phyloP scores from a whole-genome alignment of 1,284 basidiomycete genomes.

The Lentinula novae-zelandiae region DNA sequence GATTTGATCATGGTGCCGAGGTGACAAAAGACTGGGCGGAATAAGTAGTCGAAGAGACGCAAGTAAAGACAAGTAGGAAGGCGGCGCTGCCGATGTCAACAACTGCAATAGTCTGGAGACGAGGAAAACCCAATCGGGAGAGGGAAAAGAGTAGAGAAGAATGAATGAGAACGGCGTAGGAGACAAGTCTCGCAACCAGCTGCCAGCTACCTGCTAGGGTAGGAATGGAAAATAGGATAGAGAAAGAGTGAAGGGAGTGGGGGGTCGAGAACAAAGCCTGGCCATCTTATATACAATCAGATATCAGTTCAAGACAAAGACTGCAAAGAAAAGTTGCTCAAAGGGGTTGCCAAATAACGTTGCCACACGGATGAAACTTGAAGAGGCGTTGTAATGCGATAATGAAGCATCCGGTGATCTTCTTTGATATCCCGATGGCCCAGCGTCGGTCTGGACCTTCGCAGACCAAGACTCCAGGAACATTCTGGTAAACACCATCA shows the following conservation, averaged over 20 bases:
- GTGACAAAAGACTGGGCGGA: not conserved
- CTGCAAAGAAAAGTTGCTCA: not conserved
- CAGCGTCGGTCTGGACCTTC: not conserved
- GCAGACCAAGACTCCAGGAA: not conserved
- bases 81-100: slow-evolving; percentile 7
- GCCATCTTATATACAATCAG: not conserved
- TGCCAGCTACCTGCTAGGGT: slow-evolving; percentile 8
- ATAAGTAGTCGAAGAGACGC: not conserved
- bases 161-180: not conserved
- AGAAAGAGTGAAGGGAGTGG: not conserved
- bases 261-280: not conserved
- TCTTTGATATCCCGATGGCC: not conserved
- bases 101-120: not conserved
- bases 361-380: not conserved
- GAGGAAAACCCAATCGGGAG: not conserved
- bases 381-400: not conserved
- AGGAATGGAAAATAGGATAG: slow-evolving; percentile 2
- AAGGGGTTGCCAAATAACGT: not conserved
- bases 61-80: not conserved
- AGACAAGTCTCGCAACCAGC: slow-evolving; percentile 12
- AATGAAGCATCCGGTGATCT: not conserved
- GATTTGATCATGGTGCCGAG: slow-evolving; percentile 13
- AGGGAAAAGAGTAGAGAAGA: not conserved
- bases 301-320: not conserved
- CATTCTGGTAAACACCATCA: not conserved